Conservation (phyloP, 192 early-diverging fungal species). For the Rhizophagus sp. region DNA sequence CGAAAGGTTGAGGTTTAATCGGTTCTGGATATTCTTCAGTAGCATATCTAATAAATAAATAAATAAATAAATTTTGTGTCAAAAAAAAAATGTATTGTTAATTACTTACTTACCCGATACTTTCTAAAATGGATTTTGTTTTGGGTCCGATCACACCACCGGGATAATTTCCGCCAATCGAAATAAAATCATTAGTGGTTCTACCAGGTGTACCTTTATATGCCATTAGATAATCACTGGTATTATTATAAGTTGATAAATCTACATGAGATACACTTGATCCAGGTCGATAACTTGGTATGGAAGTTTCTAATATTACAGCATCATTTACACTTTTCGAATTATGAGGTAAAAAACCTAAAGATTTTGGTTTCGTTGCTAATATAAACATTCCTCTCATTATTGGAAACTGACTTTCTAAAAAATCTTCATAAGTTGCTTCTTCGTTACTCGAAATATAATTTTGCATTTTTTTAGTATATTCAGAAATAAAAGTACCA, state of each 20-base stretch:
- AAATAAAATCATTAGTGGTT: background rate
- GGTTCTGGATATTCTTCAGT: background rate
- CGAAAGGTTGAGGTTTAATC: background rate
- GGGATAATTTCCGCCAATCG: background rate
- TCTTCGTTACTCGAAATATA: background rate
- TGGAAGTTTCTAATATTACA: slow-evolving; percentile 1
- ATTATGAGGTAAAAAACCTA: background rate
- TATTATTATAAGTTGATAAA: background rate
- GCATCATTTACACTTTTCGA: background rate
- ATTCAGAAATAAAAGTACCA: background rate
- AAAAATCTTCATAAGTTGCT: background rate
- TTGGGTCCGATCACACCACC: background rate
- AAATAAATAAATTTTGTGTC: background rate
- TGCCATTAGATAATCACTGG: background rate
- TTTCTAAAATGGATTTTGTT: background rate
- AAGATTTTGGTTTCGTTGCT: background rate
- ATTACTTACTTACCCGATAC: background rate
- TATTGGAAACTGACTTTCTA: background rate
- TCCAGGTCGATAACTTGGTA: background rate
- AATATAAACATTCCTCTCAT: background rate
- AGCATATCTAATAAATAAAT: background rate
- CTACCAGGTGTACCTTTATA: background rate
- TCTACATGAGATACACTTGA: slow-evolving; percentile 9
- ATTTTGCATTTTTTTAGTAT: background rate
- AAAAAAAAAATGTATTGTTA: too few species aligned